phyloP scores from a whole-genome alignment of 2,329 filamentous ascomycete species.

The Phaeomoniella chlamydospora region DNA sequence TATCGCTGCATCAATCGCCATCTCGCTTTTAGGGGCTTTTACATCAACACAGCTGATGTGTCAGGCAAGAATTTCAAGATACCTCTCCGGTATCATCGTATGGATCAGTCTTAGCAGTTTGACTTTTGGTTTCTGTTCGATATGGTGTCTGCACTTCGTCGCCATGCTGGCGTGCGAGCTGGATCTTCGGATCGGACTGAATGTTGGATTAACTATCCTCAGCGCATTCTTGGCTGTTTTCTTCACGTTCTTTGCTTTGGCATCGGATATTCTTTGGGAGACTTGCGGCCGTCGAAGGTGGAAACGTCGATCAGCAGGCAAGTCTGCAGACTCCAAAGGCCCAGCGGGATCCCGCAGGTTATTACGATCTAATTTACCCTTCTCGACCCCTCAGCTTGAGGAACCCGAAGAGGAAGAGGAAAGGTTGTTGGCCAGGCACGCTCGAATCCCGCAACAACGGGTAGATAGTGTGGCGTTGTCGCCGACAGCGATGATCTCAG shows the following conservation, averaged over 20 bases:
- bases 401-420: too few relatives aligned
- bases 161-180: slow-evolving; percentile 18
- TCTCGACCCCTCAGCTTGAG: too few relatives aligned
- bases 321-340: neutral
- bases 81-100: slow-evolving; percentile 14
- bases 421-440: neutral
- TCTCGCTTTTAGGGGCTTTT: slow-evolving; percentile 17
- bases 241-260: slow-evolving; percentile 11
- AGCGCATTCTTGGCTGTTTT: slow-evolving; percentile 9
- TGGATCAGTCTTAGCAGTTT: slow-evolving; percentile 15
- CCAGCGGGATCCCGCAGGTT: too few relatives aligned
- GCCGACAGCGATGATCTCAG: neutral
- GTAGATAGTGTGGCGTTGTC: neutral
- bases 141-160: slow-evolving; percentile 18
- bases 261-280: slow-evolving; percentile 14
- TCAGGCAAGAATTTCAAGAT: slow-evolving; percentile 15
- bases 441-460: neutral
- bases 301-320: neutral
- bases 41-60: slow-evolving; percentile 19
- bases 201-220: slow-evolving; percentile 14
- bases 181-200: slow-evolving; percentile 14
- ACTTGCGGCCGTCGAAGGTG: slow-evolving; percentile 8
- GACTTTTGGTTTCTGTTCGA: slow-evolving; percentile 18
- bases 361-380: too few relatives aligned
- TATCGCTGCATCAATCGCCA: slow-evolving; percentile 16